These are phyloP conservation scores for Entomortierella chlamydospora DNA, from an alignment of 192 early-diverging fungal species.

Conservation along the genomic window DNA sequence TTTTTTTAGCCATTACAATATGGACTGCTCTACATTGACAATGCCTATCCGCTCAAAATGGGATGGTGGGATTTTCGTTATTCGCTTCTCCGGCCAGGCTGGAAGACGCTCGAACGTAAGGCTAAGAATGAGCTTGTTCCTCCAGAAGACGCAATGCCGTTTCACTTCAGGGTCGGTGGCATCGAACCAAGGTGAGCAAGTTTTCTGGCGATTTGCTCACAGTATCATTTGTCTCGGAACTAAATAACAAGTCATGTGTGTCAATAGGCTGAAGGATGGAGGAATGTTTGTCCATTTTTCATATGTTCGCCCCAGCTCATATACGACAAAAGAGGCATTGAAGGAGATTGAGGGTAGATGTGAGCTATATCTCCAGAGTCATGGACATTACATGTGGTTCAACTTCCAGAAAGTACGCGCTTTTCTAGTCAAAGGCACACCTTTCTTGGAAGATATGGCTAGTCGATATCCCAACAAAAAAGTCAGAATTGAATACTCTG, in stretches of 20 bases:
- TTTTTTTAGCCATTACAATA: constrained; percentile 29
- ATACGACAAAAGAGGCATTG: constrained; percentile 49
- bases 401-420: constrained; percentile 72
- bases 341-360: constrained; percentile 60
- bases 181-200: constrained; percentile 61
- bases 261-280: constrained; percentile 58
- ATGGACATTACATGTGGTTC: constrained; percentile 71
- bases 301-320: constrained; percentile 52
- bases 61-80: constrained; percentile 51
- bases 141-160: constrained; percentile 60
- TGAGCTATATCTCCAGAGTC: constrained; percentile 63
- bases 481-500: constrained; percentile 38
- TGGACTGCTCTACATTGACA: constrained; percentile 50
- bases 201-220: background rate
- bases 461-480: constrained; percentile 61
- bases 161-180: constrained; percentile 58
- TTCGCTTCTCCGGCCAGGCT: constrained; percentile 37
- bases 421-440: constrained; percentile 75
- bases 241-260: background rate
- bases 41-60: constrained; percentile 53
- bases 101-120: constrained; percentile 47
- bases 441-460: constrained; percentile 81
- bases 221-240: background rate
- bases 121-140: constrained; percentile 54
- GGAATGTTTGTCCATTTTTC: constrained; percentile 67